Conservation (phyloP, 2,329 filamentous ascomycete species). For the Scytalidium lignicola region DNA sequence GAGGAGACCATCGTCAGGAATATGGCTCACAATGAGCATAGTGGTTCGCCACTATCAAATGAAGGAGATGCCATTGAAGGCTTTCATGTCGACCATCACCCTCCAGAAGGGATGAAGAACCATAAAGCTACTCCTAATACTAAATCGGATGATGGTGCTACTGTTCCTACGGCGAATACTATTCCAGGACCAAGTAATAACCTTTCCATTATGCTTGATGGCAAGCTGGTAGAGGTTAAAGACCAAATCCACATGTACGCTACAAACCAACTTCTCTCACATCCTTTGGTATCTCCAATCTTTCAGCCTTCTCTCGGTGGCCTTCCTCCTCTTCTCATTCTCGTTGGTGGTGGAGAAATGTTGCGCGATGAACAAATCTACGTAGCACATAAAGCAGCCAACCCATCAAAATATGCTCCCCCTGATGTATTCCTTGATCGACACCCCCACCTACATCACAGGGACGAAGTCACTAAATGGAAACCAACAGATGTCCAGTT, state of each 20-base stretch:
- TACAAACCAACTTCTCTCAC: constrained; percentile 76
- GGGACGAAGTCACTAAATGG: constrained; percentile 54
- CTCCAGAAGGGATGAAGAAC: constrained; percentile 20
- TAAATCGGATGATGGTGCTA: constrained; percentile 21
- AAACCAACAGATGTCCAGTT: constrained; percentile 86
- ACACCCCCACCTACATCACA: constrained; percentile 51
- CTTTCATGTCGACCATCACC: constrained; percentile 25
- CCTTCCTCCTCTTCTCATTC: constrained; percentile 78
- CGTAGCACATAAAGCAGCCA: constrained; percentile 87
- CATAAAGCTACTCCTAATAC: constrained; percentile 28
- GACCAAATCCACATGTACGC: constrained; percentile 90
- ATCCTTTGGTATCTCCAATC: constrained; percentile 85
- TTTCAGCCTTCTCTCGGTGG: constrained; percentile 87
- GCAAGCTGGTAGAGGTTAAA: constrained; percentile 65
- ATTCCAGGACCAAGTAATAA: constrained; percentile 30
- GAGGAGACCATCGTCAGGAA: constrained; percentile 43
- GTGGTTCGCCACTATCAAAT: constrained; percentile 19
- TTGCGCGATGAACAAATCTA: constrained; percentile 94
- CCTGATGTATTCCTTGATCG: constrained; percentile 58
- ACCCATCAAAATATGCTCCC: constrained; percentile 72
- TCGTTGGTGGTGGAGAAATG: constrained; percentile 83
- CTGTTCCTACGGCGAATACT: constrained; percentile 20
- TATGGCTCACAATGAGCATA: constrained; percentile 38
- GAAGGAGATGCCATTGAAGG: constrained; percentile 33
- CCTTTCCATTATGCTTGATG: constrained; percentile 66